Evolutionary conservation across 2,329 filamentous ascomycete genomes (phyloP).

Genomic region (Microcyclospora pomicola): DNA sequence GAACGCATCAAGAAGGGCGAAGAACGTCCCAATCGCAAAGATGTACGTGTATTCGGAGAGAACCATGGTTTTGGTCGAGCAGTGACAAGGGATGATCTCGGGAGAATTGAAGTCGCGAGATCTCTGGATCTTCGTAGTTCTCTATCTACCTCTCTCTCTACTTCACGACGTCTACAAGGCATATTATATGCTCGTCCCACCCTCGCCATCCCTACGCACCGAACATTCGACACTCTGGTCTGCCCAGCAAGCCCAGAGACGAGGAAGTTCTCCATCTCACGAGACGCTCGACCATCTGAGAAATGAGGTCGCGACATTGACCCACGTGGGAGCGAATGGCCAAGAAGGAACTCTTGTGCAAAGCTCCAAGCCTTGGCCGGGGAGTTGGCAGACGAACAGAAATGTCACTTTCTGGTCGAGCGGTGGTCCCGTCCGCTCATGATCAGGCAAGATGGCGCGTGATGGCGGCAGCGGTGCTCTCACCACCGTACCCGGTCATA

Average conservation of each 20-base stretch:
- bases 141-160: not conserved
- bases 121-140: not conserved
- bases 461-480: too few species aligned
- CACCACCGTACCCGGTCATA: too few species aligned
- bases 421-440: not conserved
- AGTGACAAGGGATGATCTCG: not conserved
- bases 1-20: conserved; percentile 53
- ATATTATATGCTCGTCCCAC: not conserved
- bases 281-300: not conserved
- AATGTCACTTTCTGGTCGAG: not conserved
- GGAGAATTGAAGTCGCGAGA: not conserved
- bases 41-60: conserved; percentile 48
- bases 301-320: not conserved
- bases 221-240: too few species aligned
- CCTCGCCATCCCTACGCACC: not conserved
- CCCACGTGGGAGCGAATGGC: not conserved
- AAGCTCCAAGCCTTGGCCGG: not conserved
- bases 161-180: not conserved
- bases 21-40: conserved; percentile 50
- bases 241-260: too few species aligned
- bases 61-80: conserved; percentile 5
- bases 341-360: not conserved
- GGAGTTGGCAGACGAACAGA: not conserved
- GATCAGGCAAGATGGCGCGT: not conserved
- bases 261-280: not conserved